Conservation (phyloP, 805 yeast species). For the Candida nonsorbophila region DNA sequence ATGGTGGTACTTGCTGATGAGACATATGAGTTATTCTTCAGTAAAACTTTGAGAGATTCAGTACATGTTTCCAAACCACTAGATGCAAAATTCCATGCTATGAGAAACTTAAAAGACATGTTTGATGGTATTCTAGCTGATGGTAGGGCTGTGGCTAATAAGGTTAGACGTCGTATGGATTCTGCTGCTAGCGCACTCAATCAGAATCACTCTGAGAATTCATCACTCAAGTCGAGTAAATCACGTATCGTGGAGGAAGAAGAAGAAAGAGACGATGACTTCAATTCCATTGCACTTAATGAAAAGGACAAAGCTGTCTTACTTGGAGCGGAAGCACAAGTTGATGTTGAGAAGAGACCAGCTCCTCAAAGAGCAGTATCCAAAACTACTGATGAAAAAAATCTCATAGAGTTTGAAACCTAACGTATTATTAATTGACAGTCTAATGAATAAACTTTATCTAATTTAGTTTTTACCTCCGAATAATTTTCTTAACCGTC, state of each 20-base stretch:
- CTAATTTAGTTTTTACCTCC: conserved; percentile 13
- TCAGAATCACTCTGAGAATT: conserved; percentile 9
- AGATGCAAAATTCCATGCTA: conserved; percentile 40
- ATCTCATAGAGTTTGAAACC: conserved; percentile 43
- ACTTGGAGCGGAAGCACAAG: conserved; percentile 41
- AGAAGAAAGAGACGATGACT: conserved; percentile 46
- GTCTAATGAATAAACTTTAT: not conserved
- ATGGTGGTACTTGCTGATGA: conserved; percentile 95
- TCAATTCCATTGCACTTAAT: conserved; percentile 33
- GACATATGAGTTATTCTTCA: conserved; percentile 81
- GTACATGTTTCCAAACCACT: conserved; percentile 60
- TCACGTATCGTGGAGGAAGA: conserved; percentile 27
- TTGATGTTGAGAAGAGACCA: conserved; percentile 3
- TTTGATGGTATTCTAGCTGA: conserved; percentile 89
- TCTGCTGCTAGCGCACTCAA: conserved; percentile 43
- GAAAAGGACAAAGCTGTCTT: conserved; percentile 43
- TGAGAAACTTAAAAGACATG: conserved; percentile 71
- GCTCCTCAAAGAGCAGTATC: conserved; percentile 1
- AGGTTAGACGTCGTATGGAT: conserved; percentile 85
- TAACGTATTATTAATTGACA: conserved; percentile 3
- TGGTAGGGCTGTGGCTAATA: conserved; percentile 86
- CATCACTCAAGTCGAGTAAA: conserved; percentile 24
- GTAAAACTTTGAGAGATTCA: conserved; percentile 59
- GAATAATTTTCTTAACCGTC: conserved; percentile 34
- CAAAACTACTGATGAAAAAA: conserved; percentile 5